Percentiles rank a stretch among this genome's conserved stretches.
phyloP scores from a whole-genome alignment of 2,329 filamentous ascomycete genomes.

The Fusarium sp. region DNA sequence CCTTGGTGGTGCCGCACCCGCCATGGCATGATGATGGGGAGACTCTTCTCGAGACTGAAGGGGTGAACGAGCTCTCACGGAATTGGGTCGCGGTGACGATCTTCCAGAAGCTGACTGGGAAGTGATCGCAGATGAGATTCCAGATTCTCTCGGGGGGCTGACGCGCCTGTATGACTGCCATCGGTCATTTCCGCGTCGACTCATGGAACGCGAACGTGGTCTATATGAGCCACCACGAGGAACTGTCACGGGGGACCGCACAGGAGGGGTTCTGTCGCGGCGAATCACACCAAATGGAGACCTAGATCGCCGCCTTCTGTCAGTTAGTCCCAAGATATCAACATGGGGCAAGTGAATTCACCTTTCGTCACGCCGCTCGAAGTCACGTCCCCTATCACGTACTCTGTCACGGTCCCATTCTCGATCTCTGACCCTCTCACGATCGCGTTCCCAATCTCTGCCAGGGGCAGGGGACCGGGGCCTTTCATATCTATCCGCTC shows the following conservation, averaged over 20 bases:
- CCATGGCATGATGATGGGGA: constrained; percentile 43
- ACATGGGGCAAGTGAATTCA: constrained; percentile 27
- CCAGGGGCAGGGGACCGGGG: constrained; percentile 51
- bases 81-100: constrained; percentile 62
- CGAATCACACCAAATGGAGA: constrained; percentile 57
- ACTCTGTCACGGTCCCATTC: constrained; percentile 44
- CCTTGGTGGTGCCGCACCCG: constrained; percentile 39
- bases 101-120: constrained; percentile 61
- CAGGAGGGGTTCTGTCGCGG: constrained; percentile 47
- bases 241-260: constrained; percentile 41
- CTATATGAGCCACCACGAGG: constrained; percentile 58
- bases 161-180: constrained; percentile 57
- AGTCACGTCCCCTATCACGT: constrained; percentile 47
- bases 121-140: constrained; percentile 59
- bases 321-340: constrained; percentile 25
- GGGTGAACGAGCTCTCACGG: constrained; percentile 58
- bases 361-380: constrained; percentile 56
- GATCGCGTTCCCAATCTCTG: constrained; percentile 49
- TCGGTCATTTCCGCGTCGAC: constrained; percentile 57
- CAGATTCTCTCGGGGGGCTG: constrained; percentile 60
- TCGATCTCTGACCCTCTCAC: constrained; percentile 44
- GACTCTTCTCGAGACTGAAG: constrained; percentile 53
- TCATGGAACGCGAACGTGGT: constrained; percentile 62
- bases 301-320: constrained; percentile 60
- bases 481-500: constrained; percentile 51